phyloP scores from a whole-genome alignment of 1,139 yeast genomes.

The Blastobotrys petasosporus region DNA sequence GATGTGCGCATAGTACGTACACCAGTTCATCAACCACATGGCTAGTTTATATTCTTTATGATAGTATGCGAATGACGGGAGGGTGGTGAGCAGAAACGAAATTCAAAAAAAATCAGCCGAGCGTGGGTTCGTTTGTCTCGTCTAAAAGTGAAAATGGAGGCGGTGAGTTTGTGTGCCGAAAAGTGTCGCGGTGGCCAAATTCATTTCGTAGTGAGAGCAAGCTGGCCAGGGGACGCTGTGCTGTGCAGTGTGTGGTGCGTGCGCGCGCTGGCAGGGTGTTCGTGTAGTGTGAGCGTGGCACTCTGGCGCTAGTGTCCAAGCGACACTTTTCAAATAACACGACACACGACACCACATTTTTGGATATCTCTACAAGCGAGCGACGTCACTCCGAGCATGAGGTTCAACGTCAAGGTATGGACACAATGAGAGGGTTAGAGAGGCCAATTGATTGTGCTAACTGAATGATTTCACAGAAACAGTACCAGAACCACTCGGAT shows the following conservation, averaged over 20 bases:
- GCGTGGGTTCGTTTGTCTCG: background rate
- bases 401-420: conserved; percentile 26
- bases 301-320: background rate
- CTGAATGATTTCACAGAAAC: conserved; percentile 42
- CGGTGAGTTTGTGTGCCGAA: background rate
- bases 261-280: background rate
- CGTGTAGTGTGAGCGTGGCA: background rate
- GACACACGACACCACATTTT: background rate
- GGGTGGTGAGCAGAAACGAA: too few relatives aligned
- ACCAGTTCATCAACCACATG: conserved; percentile 57
- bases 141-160: background rate
- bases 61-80: too few relatives aligned
- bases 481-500: conserved; percentile 81
- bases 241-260: background rate
- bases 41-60: background rate
- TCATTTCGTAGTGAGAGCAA: too few relatives aligned
- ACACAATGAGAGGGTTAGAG: background rate
- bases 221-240: too few relatives aligned
- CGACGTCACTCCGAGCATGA: conserved; percentile 16
- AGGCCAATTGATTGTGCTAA: conserved; percentile 4
- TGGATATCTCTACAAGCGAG: too few relatives aligned
- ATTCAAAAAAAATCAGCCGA: background rate
- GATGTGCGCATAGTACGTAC: conserved; percentile 35
- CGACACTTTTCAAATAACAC: background rate
- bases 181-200: too few relatives aligned